A percentile compares a stretch with the other conserved stretches of the same genome.
Evolutionary conservation across 345 rosid genomes (phyloP).

Genomic region (Physaria fendleri): DNA sequence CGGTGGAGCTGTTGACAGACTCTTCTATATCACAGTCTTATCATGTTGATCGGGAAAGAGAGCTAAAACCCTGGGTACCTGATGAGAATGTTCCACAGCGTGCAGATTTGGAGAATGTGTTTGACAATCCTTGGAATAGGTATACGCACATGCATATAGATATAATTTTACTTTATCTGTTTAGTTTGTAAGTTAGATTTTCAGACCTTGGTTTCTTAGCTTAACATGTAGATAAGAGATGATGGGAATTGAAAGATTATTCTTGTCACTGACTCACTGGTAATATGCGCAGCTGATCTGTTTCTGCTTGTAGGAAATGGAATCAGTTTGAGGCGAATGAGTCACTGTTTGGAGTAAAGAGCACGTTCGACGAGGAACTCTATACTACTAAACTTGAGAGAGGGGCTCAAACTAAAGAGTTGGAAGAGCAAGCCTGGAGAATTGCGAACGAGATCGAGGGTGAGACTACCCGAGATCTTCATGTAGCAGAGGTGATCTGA

Average conservation of each 20-base stretch:
- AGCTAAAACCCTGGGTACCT: conserved; percentile 82
- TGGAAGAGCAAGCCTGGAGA: conserved; percentile 72
- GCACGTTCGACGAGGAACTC: conserved; percentile 83
- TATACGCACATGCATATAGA: conserved; percentile 13
- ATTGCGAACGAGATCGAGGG: conserved; percentile 94
- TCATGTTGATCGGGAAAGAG: conserved; percentile 56
- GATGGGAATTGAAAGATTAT: neutral
- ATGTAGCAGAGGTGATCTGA: conserved; percentile 73
- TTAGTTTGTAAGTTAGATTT: neutral
- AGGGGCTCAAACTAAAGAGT: conserved; percentile 51
- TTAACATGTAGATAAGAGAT: neutral
- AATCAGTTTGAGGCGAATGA: conserved; percentile 80
- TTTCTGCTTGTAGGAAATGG: conserved; percentile 52
- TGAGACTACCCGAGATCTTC: conserved; percentile 78
- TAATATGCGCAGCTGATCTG: conserved; percentile 9
- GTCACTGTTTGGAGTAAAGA: conserved; percentile 74
- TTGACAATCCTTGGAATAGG: conserved; percentile 66
- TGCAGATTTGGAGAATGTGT: conserved; percentile 65
- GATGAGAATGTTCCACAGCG: conserved; percentile 57
- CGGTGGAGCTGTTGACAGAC: conserved; percentile 65
- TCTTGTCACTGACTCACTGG: neutral
- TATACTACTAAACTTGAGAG: conserved; percentile 81
- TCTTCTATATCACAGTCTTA: conserved; percentile 66
- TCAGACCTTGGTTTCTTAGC: neutral
- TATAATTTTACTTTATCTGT: conserved; percentile 2